Evolutionary conservation across 2,329 filamentous ascomycete species (phyloP).

Genomic region (Lecanicillium sp.): DNA sequence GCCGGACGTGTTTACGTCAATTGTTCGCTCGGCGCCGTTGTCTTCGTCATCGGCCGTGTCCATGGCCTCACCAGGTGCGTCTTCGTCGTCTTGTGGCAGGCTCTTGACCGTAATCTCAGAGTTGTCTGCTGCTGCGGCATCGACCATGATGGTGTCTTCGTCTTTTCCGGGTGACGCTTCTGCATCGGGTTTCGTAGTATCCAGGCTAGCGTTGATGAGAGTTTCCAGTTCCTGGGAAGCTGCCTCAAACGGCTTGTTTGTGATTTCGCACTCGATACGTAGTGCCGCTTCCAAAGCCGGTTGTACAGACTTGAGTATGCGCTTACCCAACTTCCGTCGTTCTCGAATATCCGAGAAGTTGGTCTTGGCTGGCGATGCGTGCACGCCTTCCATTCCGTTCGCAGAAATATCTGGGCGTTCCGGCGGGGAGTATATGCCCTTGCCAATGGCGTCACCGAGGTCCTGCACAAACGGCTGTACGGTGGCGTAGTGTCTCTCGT

Average conservation of each 20-base stretch:
- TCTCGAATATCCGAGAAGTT: conserved; percentile 66
- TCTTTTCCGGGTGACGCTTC: conserved; percentile 24
- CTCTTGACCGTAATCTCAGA: conserved; percentile 40
- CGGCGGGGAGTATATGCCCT: conserved; percentile 40
- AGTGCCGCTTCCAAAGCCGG: conserved; percentile 69
- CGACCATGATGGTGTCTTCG: conserved; percentile 44
- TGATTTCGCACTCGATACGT: conserved; percentile 74
- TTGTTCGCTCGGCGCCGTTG: conserved; percentile 30
- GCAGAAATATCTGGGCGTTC: conserved; percentile 17
- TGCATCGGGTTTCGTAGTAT: conserved; percentile 37
- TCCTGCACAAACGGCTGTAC: conserved; percentile 50
- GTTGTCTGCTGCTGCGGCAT: conserved; percentile 29
- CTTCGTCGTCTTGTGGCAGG: conserved; percentile 19
- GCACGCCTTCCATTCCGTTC: conserved; percentile 26
- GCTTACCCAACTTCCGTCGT: conserved; percentile 76
- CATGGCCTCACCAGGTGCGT: conserved; percentile 23
- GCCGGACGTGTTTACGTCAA: conserved; percentile 38
- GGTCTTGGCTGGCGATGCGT: conserved; percentile 42
- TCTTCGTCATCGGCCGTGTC: conserved; percentile 28
- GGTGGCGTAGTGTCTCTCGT: conserved; percentile 49
- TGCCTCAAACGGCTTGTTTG: conserved; percentile 59
- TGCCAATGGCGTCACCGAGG: conserved; percentile 45
- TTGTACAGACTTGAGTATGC: conserved; percentile 79
- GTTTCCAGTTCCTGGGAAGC: conserved; percentile 67
- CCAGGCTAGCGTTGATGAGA: conserved; percentile 62